Conservation (phyloP, 352 stramenopile genomes). For the Phytophthora brassicae region DNA sequence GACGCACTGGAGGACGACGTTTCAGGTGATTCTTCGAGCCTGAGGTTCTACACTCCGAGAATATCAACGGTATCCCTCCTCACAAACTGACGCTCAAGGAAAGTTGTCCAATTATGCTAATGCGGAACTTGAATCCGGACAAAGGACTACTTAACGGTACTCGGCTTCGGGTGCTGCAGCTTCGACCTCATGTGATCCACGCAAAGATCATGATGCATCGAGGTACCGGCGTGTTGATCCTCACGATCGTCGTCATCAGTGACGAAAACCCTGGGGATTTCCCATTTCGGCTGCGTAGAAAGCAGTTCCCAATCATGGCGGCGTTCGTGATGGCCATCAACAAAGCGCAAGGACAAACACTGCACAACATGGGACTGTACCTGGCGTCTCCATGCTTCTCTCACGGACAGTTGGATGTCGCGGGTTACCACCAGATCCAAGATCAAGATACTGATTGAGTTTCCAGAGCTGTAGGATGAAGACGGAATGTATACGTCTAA, state of each 20-base stretch:
- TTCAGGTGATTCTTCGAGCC: conserved; percentile 5
- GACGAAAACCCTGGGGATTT: conserved; percentile 13
- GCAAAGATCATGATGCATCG: conserved; percentile 27
- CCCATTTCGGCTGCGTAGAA: conserved; percentile 21
- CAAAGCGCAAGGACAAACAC: conserved; percentile 38
- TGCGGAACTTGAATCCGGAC: conserved; percentile 34
- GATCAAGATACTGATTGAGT: conserved; percentile 23
- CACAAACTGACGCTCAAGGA: conserved; percentile 32
- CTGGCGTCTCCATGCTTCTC: conserved; percentile 27
- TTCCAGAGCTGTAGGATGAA: conserved; percentile 12
- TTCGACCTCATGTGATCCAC: conserved; percentile 27
- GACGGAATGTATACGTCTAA: conserved; percentile 11
- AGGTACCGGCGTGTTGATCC: conserved; percentile 22
- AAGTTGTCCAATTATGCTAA: conserved; percentile 29
- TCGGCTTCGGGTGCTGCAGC: conserved; percentile 25
- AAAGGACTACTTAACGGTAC: conserved; percentile 30
- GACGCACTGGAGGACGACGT: no score
- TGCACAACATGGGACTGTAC: conserved; percentile 33
- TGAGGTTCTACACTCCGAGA: conserved; percentile 15
- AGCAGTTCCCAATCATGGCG: conserved; percentile 31
- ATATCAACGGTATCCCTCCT: conserved; percentile 28
- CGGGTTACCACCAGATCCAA: conserved; percentile 7
- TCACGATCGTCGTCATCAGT: conserved; percentile 22
- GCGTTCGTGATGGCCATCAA: conserved; percentile 42
- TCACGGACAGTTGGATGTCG: conserved; percentile 19